Conservation (phyloP, 257 asterid species). For the Ligustrum vulgare region DNA sequence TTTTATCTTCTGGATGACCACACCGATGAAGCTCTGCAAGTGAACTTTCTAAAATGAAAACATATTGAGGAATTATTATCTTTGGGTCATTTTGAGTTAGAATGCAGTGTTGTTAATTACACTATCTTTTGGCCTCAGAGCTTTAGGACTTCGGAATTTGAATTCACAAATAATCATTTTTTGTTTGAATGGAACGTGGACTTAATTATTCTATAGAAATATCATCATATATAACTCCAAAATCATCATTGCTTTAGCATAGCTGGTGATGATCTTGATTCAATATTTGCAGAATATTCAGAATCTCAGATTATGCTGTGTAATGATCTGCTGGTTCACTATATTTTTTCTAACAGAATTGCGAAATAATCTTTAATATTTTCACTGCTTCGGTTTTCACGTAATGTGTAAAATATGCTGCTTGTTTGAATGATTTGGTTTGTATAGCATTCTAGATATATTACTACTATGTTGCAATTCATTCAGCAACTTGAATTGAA, state of each 20-base stretch:
- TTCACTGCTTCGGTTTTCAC: neutral
- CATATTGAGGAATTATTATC: neutral
- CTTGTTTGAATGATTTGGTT: neutral
- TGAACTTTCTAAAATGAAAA: constrained; percentile 22
- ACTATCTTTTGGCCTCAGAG: neutral
- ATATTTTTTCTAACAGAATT: neutral
- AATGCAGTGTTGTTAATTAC: constrained; percentile 2
- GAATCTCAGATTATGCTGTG: neutral
- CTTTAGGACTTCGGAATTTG: neutral
- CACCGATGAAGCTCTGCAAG: constrained; percentile 80
- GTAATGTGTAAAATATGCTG: constrained; percentile 10
- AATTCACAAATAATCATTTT: no score
- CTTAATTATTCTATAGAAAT: constrained; percentile 3
- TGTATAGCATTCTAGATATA: neutral
- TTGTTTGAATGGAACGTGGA: neutral
- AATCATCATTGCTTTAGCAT: constrained; percentile 3
- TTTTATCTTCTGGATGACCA: constrained; percentile 92
- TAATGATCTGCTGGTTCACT: constrained; percentile 3
- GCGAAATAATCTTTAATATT: neutral
- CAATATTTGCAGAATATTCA: constrained; percentile 7
- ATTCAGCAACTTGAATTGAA: constrained; percentile 1
- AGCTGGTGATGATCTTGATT: constrained; percentile 16
- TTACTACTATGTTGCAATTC: neutral
- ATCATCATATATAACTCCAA: constrained; percentile 5
- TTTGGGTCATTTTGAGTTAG: constrained; percentile 11